Evolutionary conservation across 129 eudicot species (phyloP), one percentile per base, ranked within the genome.

Genomic region (Cynara cardunculus): DNA sequence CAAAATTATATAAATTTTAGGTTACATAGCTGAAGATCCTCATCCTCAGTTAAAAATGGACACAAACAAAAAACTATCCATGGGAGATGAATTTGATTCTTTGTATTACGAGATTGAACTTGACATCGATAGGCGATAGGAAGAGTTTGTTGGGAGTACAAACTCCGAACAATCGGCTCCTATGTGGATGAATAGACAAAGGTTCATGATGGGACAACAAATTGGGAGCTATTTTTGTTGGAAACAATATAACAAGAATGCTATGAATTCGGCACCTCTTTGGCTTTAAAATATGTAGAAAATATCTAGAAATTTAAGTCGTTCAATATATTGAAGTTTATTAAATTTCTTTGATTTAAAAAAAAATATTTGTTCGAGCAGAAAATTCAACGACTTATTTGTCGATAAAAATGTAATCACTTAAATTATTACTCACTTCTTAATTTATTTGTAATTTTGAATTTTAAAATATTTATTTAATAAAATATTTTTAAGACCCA

Each of bases 71-170:
- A 6, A 72, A n/a, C 22, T 5, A 80, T 61, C 71, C 77, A 53
- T 32, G 10, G 59, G 19, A 10, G 72, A 71, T 5, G 78, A 61
- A 25, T 80, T 80, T 24, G 78, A 80, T 62, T 80, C 73, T 18
- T 59, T 59, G 53, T 80, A 72, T 80, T 7, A 22, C 7, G 78
- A 61, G 71, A 59, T 80, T 7, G 87, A 81, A 78, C 7, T 67
- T 84, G 87, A 70, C 79, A 34, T 74, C 87, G 31, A 85, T 88
- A 78, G 83, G 81, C 10, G 89, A 90, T 2, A 71, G 2, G 89
- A 80, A 31, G 79, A 78, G 2, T 18, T 46, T 2, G 34, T 25
- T n/a, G 78, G 3, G 27, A 49, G 30, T 75, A 70, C 12, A 37
- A 4, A 3, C 10, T 30, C 66, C 1, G 64, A 61, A 18, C 72